Base-by-base conservation (phyloP, 2,329 filamentous ascomycete species). In the Ustilaginoidea virens region DNA sequence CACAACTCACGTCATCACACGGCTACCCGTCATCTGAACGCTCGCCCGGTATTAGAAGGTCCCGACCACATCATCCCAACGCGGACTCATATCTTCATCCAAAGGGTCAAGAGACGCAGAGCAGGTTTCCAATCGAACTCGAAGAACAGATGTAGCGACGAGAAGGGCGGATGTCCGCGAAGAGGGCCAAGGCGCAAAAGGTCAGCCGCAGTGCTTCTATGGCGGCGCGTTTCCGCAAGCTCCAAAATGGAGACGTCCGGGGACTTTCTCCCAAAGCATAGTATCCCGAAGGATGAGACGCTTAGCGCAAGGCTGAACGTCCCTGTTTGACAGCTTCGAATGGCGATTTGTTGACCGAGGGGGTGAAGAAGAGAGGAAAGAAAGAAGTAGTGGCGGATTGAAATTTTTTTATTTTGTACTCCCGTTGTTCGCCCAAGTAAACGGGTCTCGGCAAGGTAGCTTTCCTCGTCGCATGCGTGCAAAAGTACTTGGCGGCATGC, bases 251-350 rank as follows among this genome's bases (percentile, higher is more conserved):
- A 61, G 66, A 67, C 69, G 86, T 94, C 87, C 87, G 87, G 87
- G 87, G 87, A 96, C 87, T 96, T 96, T 96, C 87, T 93, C 87
- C 87, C 85, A 90, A 94, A 94, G 86, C 86, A 52, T 42, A 17
- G 12, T 5, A 19, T 17, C 7, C 48, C 37, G 28, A 36, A 43
- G 48, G 45, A 47, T 51, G 50, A 58, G 41, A 55, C 41, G 46
- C 44, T 44, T 37, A 23, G 22, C 23, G 26, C 39, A 27, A 36
- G 31, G 33, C 12, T 29, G 34, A 36, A 35, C 30, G 49, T 70
- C 66, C 80, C 82, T 78, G 82, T 92, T 63, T 78, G 81, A 85
- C 61, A 83, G 86, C 87, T 94, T 93, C 79, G 85, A 92, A 92
- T 75, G 79, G 86, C 87, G 87, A 94, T 93, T 83, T 83, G 83